phyloP scores from a whole-genome alignment of 2,329 filamentous ascomycete species.

The Chaetomiaceae sp. region DNA sequence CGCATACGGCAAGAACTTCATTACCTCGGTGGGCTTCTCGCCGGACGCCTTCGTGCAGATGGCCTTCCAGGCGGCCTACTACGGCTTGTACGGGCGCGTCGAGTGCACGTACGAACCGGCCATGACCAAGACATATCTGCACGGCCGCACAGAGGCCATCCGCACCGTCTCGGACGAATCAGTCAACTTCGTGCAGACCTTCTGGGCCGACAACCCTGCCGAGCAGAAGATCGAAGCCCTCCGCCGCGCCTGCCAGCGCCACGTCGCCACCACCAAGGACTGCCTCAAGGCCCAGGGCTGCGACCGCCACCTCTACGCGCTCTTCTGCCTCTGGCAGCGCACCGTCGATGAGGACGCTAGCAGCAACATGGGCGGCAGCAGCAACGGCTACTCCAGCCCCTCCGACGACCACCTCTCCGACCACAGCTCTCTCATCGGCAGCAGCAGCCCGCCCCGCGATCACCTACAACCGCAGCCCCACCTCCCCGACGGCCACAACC shows the following conservation, averaged over 20 bases:
- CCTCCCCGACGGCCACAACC: constrained; percentile 30
- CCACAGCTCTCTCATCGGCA: constrained; percentile 37
- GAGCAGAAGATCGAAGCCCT: constrained; percentile 81
- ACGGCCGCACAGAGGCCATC: constrained; percentile 91
- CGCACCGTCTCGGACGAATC: constrained; percentile 77
- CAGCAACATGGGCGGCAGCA: constrained; percentile 40
- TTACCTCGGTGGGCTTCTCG: constrained; percentile 93
- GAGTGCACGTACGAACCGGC: constrained; percentile 97
- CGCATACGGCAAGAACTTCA: constrained; percentile 93
- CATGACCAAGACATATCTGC: constrained; percentile 93
- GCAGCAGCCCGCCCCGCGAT: constrained; percentile 49
- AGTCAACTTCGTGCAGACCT: constrained; percentile 83
- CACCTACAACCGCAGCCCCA: too few relatives aligned
- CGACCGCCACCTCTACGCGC: constrained; percentile 86
- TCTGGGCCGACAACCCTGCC: constrained; percentile 86
- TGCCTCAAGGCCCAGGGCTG: constrained; percentile 88
- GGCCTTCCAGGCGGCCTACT: constrained; percentile 98
- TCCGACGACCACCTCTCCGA: constrained; percentile 44
- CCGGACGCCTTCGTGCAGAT: constrained; percentile 98
- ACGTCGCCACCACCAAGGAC: constrained; percentile 71
- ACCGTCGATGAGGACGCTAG: constrained; percentile 66
- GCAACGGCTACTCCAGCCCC: constrained; percentile 60
- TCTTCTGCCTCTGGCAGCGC: constrained; percentile 93
- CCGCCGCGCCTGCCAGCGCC: constrained; percentile 74
- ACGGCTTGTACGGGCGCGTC: constrained; percentile 86